Base-by-base conservation (phyloP, 306 rosid species). In the Cucumis melo region DNA sequence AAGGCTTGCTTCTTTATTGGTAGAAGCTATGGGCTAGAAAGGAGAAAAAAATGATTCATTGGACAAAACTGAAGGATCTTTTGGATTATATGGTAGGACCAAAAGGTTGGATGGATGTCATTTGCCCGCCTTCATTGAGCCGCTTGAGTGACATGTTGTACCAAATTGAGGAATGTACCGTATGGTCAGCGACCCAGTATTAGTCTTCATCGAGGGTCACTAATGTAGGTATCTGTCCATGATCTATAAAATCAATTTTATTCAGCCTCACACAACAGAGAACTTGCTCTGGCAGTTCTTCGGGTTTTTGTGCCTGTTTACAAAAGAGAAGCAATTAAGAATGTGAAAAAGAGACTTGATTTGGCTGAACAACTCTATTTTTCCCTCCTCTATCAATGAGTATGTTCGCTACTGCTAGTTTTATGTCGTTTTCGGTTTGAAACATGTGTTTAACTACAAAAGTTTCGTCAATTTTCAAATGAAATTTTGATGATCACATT, bases 201-300 rank as follows among this genome's bases (percentile, higher is more conserved):
- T 24, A 76, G 23, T 62, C 32, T 19, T 84, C 92, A 8, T 87
- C 85, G 60, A 72, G 42, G 8, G 88, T 79, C 50, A 93, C 85
- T 62, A 93, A 80, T 62, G 94, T 88, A n/a, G 98, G 96, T 81
- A 93, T 88, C 82, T 91, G 97, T 3, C 98, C 96, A 72, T 80
- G 86, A 87, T 91, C 91, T 27, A 86, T 89, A 59, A 93, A 88
- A 76, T 91, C 96, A 79, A 91, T 81, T 85, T 85, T 88, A 39
- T 93, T 88, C 91, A 93, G 82, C 16, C 94, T 58, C 84, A 90
- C 79, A 78, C 97, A 91, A 79, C 98, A 91, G 48, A 93, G 77
- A 12, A 89, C 96, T 83, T 91, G 82, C 77, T 93, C 98, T 5
- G 98, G 98, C 80, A 93, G 80, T 83, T 93, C 97, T 83, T 93